Evolutionary conservation across 2,329 filamentous ascomycete genomes (phyloP), one percentile per base, ranked within the genome.

Genomic region (Knufia fluminis): DNA sequence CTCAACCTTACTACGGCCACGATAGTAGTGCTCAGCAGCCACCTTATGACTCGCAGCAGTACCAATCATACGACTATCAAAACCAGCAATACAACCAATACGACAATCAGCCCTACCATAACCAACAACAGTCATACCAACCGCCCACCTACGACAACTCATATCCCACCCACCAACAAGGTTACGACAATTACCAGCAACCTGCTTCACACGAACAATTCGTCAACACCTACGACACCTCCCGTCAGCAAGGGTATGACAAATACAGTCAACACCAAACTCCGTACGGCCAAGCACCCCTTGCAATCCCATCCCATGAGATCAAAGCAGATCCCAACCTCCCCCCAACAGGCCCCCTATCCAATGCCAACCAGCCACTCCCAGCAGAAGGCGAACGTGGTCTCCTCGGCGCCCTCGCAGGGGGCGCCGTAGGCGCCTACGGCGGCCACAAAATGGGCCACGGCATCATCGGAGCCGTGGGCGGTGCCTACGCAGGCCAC

Each of bases 381-480:
- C 69, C 70, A 19, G 68, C 61, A 2, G 51, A 48, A 31, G 46
- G 39, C 10, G 71, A 73, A 50, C 69, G 70, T 57, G 71, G 71
- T 52, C 61, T 74, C 16, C 65, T 67, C 46, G 71, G 71, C 33
- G 71, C 71, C 14, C 53, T 73, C 39, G 70, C 69, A 24, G 71
- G 71, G 50, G 71, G 70, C 55, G 61, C 68, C 8, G 64, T 68
- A n/a, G 71, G 71, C 49, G 71, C 66, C 28, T 72, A 66, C 44
- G 67, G 64, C 19, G 71, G 71, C 50, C 66, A 70, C 64, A 69
- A 73, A 60, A 69, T 66, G 17, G 26, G 51, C 54, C 71, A 73
- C 60, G 71, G 71, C 24, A 61, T 74, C 58, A 64, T 74, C 45
- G 71, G 71, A 51, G 66, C 70, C 4, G 63, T 74, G 36, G 71